Percentiles rank a stretch among this genome's conserved stretches.
Evolutionary conservation across 495 filamentous ascomycete genomes (phyloP).

Genomic region (Tuber calosporum): DNA sequence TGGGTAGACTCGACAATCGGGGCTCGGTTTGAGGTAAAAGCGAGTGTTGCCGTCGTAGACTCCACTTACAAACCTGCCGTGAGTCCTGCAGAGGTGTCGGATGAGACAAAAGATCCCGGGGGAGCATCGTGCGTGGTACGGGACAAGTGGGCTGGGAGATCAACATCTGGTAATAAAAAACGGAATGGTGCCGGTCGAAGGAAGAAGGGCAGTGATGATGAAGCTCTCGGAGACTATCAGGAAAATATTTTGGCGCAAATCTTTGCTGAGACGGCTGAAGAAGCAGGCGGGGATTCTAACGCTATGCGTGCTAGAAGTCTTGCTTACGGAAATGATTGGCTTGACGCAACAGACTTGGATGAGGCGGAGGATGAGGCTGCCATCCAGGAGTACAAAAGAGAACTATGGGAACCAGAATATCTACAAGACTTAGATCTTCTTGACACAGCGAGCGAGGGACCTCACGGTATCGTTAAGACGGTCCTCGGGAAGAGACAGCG

Average conservation of each 20-base stretch:
- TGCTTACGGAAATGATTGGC: conserved; percentile 45
- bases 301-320: conserved; percentile 44
- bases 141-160: neutral
- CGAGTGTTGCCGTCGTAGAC: neutral
- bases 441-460: conserved; percentile 45
- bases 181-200: conserved; percentile 18
- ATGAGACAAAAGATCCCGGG: neutral
- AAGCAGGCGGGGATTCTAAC: conserved; percentile 3
- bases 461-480: conserved; percentile 38
- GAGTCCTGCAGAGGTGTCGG: neutral
- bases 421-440: conserved; percentile 47
- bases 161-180: conserved; percentile 28
- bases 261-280: conserved; percentile 19
- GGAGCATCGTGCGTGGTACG: neutral
- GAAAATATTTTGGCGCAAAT: conserved; percentile 53
- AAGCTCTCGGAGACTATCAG: conserved; percentile 65
- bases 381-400: conserved; percentile 29
- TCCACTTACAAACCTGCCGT: neutral
- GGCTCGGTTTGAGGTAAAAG: neutral
- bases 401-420: conserved; percentile 45
- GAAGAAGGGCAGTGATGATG: conserved; percentile 48
- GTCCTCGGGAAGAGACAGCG: conserved; percentile 47
- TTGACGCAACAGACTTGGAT: conserved; percentile 30
- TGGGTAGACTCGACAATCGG: neutral
- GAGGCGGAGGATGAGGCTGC: conserved; percentile 26